Evolutionary conservation across 1,139 yeast genomes (phyloP), one percentile per base, ranked within the genome.

Genomic region (Lodderomyces orthopsilosis): DNA sequence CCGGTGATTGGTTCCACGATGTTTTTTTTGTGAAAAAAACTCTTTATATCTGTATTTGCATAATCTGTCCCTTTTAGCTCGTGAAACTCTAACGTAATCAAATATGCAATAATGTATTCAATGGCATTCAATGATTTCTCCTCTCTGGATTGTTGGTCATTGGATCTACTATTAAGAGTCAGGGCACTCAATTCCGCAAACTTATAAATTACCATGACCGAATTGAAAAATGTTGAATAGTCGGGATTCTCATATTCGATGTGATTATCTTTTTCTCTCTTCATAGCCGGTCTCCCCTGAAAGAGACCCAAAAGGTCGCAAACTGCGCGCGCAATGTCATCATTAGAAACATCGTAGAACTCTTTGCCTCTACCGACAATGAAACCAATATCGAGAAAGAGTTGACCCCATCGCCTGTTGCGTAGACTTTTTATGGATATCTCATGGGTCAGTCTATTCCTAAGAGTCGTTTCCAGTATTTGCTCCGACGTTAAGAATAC

Each of bases 241-340:
- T 86, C 90, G 17, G 88, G 89, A 38, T 83, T 83, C 57, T 93
- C 98, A 58, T 86, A 93, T 57, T 91, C 97, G 10, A 93, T 89
- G 60, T 93, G 98, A 46, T 80, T 82, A 12, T 77, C 73, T n/a
- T 81, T 79, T 56, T 89, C 96, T 49, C 98, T 73, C 51, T 74
- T 77, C 55, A 89, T 66, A 0, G 86, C 84, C 1, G 95, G 86
- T 41, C 82, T 75, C 2, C 95, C 94, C 61, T 91, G 96, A 57
- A 91, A 89, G 22, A 88, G 68, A 21, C 77, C 72, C 41, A 85
- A 62, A 42, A 83, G 77, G 56, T 81, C 93, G 49, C 83, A 80
- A 3, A 83, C 77, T 63, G 75, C 63, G 2, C 82, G 71, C 2
- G 77, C 60, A 6, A 68, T 61, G 28, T 64, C 66, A 23, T 58